Evolutionary conservation across 2,329 filamentous ascomycete species (phyloP).

Genomic region (Fusarium newnesense): DNA sequence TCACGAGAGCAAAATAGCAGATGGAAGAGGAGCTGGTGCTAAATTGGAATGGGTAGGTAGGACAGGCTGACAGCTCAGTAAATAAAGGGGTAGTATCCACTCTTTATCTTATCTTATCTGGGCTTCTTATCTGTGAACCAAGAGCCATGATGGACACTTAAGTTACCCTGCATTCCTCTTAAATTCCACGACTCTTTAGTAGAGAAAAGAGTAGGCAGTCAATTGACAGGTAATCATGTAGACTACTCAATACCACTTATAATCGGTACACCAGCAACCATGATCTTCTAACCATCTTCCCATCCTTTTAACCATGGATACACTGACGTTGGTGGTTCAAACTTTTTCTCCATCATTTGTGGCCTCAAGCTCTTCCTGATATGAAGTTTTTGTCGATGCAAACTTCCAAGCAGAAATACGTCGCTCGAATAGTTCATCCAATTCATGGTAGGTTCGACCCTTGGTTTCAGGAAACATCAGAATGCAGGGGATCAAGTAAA

Average conservation of each 20-base stretch:
- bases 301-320: too few species aligned
- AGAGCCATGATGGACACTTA: background rate
- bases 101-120: background rate
- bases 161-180: background rate
- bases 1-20: background rate
- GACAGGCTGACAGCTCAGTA: background rate
- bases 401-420: background rate
- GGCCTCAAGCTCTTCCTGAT: background rate
- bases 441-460: background rate
- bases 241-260: background rate
- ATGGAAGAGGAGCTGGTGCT: background rate
- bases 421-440: background rate
- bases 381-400: background rate
- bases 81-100: background rate
- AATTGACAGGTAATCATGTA: background rate
- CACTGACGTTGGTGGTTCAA: background rate
- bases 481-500: background rate
- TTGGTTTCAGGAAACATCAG: background rate
- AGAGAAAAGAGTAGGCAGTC: background rate
- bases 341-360: rapidly evolving
- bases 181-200: background rate
- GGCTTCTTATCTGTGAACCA: background rate
- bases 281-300: background rate
- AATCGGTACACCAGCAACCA: background rate
- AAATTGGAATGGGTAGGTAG: background rate